Base-by-base conservation (phyloP, 176 grass and related monocot species). In the Carex scoparia region DNA sequence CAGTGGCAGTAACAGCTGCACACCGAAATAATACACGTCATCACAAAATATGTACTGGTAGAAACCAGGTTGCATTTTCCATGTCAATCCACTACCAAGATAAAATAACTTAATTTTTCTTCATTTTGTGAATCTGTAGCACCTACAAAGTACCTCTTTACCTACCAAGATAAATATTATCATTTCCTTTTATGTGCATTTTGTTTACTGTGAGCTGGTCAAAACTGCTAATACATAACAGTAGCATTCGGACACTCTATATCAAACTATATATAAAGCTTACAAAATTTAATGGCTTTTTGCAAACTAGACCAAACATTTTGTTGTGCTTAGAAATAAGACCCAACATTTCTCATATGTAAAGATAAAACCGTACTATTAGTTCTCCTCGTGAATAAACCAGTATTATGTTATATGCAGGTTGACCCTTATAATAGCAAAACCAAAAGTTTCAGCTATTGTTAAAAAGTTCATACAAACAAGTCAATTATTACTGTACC, bases 1-100 rank as follows among this genome's bases (percentile, higher is more conserved):
- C 87, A 72, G 91, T 92, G 79, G 83, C 81, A 89, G 89, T 37
- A 65, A 98, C 95, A 94, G 89, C 92, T 98, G 85, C 10, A 77
- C 7, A 37, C 27, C 78, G 57, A 65, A 66, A 82, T 64, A 28
- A 56, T 51, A 65, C 30, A 18, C 7, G 19, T 69, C 64, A 83
- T 51, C 16, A 54, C 63, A 67, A 51, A 35, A 83, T 16, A 83
- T 69, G 15, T 2, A 46, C 7, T 1, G 44, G 44, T 46, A 46
- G 9, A 44, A 69, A 77, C 49, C 11, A 77, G 19, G 49, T 77
- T 77, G 49, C 13, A 55, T 77, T 18, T 77, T 37, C 40, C 85
- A 5, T 79, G 33, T 79, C 51, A 85, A 18, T 12, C 55, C 19
- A 80, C 5, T 37, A 82, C 16, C 5, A 84, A 9, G 61, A 18